Conservation (phyloP, 306 rosid genomes). For the Acmispon strigosus region DNA sequence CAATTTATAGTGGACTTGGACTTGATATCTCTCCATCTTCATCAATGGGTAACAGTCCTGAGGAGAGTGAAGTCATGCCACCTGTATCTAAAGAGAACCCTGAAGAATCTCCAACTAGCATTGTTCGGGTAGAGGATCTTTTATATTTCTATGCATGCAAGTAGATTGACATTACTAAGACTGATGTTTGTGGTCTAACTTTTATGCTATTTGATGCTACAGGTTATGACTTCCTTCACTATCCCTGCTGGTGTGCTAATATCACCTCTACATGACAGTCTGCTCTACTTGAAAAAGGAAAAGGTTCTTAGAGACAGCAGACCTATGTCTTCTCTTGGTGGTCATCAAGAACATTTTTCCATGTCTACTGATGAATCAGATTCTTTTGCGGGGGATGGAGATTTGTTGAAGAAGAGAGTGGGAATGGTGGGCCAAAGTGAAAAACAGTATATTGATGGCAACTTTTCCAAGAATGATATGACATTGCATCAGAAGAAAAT, state of each 20-base stretch:
- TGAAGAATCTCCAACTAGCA: slow-evolving; percentile 64
- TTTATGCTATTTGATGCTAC: neutral
- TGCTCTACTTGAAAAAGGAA: slow-evolving; percentile 3
- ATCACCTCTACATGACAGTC: slow-evolving; percentile 14
- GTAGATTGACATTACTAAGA: neutral
- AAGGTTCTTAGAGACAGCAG: neutral
- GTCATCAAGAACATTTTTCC: slow-evolving; percentile 6
- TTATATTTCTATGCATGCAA: neutral
- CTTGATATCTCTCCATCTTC: slow-evolving; percentile 78
- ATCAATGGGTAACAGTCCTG: slow-evolving; percentile 67
- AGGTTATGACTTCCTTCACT: slow-evolving; percentile 11
- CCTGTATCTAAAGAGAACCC: slow-evolving; percentile 41
- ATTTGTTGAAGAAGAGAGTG: slow-evolving; percentile 10
- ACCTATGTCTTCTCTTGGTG: neutral
- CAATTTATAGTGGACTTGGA: slow-evolving; percentile 81
- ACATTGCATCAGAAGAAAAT: neutral
- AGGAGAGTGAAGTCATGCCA: slow-evolving; percentile 70
- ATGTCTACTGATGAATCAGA: slow-evolving; percentile 11
- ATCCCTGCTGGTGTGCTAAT: slow-evolving; percentile 3
- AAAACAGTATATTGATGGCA: neutral
- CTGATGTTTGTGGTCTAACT: neutral
- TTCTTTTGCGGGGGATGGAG: neutral
- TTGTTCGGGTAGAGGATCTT: slow-evolving; percentile 54
- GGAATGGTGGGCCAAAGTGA: neutral
- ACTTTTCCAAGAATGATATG: neutral